These are phyloP conservation scores for Sarcodon aspratus DNA, from an alignment of 768 basidiomycete species.

Conservation along the genomic window DNA sequence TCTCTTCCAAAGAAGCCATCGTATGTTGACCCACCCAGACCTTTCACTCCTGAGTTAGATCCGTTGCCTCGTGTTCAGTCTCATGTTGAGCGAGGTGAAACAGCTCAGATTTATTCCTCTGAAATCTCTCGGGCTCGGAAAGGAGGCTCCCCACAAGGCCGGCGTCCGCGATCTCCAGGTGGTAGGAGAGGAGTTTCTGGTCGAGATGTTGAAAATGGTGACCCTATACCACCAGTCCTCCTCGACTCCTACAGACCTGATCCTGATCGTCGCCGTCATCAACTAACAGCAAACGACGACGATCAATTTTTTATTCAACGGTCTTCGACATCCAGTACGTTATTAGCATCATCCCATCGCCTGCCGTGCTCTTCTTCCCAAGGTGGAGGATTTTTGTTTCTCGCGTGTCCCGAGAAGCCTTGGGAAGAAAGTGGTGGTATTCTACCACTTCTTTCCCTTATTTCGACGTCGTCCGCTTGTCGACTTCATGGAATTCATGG, in stretches of 20 bases:
- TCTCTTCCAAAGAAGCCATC: neutral
- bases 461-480: constrained; percentile 21
- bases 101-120: no score
- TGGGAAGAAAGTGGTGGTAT: constrained; percentile 29
- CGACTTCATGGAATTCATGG: constrained; percentile 32
- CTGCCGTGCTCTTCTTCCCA: constrained; percentile 13
- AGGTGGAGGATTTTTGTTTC: constrained; percentile 16
- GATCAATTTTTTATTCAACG: neutral
- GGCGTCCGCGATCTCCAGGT: neutral
- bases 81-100: no score
- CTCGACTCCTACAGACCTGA: no score
- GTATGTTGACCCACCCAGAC: neutral
- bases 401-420: constrained; percentile 28
- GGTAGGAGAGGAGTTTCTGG: neutral
- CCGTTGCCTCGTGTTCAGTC: no score
- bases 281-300: no score
- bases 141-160: neutral
- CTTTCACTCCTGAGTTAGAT: no score
- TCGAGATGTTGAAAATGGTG: constrained; percentile 7
- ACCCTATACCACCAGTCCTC: no score
- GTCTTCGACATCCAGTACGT: constrained; percentile 44
- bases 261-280: no score
- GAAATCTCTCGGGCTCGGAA: neutral
- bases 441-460: constrained; percentile 19
- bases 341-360: constrained; percentile 35